phyloP scores from a whole-genome alignment of 176 grass and related monocot genomes.

The Lolium multiflorum region DNA sequence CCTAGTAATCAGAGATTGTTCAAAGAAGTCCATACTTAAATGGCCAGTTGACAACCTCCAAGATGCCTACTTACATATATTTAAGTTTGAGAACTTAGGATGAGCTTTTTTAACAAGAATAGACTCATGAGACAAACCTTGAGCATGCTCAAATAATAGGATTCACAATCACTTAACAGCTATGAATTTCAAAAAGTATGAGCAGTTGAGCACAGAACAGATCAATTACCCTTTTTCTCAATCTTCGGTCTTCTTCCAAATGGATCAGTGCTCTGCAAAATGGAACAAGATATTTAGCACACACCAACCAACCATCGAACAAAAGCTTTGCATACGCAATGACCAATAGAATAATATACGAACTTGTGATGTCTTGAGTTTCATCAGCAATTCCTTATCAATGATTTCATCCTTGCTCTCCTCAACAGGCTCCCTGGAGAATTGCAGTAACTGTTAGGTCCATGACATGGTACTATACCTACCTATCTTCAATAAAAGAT shows the following conservation, averaged over 20 bases:
- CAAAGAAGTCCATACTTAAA: neutral
- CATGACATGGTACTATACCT: neutral
- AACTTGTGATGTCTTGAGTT: slow-evolving; percentile 57
- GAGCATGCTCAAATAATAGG: neutral
- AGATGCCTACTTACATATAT: slow-evolving; percentile 6
- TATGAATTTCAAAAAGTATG: neutral
- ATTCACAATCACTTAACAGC: neutral
- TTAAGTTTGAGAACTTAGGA: neutral
- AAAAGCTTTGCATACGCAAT: neutral
- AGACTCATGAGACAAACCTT: neutral
- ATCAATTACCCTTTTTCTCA: slow-evolving; percentile 54
- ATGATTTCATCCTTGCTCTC: slow-evolving; percentile 59
- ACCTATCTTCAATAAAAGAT: slow-evolving; percentile 3
- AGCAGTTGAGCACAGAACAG: slow-evolving; percentile 4
- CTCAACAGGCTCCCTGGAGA: slow-evolving; percentile 52
- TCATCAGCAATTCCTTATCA: slow-evolving; percentile 56
- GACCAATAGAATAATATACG: neutral
- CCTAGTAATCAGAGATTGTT: slow-evolving; percentile 18
- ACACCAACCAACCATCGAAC: slow-evolving; percentile 33
- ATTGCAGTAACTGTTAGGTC: slow-evolving; percentile 27
- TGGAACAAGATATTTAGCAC: neutral
- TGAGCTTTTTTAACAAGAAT: slow-evolving; percentile 8
- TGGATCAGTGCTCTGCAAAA: slow-evolving; percentile 47
- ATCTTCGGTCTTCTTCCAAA: slow-evolving; percentile 46
- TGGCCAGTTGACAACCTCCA: neutral